A percentile compares a stretch with the other conserved stretches of the same genome.
These are phyloP conservation scores for Teratosphaeria gauchensis DNA, from an alignment of 2,329 filamentous ascomycete genomes.

Conservation along the genomic window DNA sequence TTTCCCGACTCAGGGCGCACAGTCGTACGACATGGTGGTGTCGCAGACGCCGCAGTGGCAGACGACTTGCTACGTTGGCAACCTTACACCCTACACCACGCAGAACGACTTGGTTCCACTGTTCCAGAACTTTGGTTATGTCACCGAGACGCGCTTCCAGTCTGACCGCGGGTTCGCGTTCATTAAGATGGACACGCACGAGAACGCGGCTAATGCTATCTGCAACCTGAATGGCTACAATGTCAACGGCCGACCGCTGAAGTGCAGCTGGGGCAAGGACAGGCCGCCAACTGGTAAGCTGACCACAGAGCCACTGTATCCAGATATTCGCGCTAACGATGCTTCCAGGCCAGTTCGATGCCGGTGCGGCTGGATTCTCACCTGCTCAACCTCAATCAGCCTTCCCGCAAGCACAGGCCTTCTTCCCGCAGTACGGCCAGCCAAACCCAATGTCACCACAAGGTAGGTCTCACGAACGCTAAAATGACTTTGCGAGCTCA, in stretches of 20 bases:
- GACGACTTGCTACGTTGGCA: conserved; percentile 96
- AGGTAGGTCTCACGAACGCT: conserved; percentile 9
- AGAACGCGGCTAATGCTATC: conserved; percentile 96
- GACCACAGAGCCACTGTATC: neutral
- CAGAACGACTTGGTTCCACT: conserved; percentile 94
- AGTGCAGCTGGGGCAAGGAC: conserved; percentile 99
- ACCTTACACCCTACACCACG: conserved; percentile 93
- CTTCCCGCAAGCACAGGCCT: conserved; percentile 64
- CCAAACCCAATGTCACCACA: conserved; percentile 49
- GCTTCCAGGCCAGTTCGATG: conserved; percentile 54
- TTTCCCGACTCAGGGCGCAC: conserved; percentile 91
- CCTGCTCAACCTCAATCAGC: conserved; percentile 58
- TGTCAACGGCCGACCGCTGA: conserved; percentile 89
- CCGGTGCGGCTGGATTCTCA: conserved; percentile 50
- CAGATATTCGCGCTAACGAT: neutral
- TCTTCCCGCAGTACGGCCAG: conserved; percentile 92
- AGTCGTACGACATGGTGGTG: conserved; percentile 95
- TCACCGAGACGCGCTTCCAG: conserved; percentile 95
- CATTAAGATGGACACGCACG: conserved; percentile 98
- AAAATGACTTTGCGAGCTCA: neutral
- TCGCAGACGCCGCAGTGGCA: conserved; percentile 95
- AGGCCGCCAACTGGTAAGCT: conserved; percentile 61
- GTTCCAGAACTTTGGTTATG: conserved; percentile 97
- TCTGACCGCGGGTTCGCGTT: conserved; percentile 96
- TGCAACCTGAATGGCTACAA: conserved; percentile 97